Evolutionary conservation across 306 rosid genomes (phyloP), one percentile per base, ranked within the genome.

Genomic region (Castanopsis chinensis): DNA sequence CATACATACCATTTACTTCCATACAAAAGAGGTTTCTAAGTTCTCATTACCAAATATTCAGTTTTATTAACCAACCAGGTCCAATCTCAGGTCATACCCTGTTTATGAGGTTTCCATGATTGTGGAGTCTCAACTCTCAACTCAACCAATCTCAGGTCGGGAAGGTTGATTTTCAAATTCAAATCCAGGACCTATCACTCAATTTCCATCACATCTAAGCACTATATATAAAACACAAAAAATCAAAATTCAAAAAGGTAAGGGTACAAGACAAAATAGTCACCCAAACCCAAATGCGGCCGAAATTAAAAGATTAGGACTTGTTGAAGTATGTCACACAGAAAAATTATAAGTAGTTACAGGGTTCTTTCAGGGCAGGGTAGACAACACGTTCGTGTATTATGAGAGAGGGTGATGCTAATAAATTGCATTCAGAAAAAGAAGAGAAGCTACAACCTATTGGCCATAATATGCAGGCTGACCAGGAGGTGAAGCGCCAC

Each of bases 401-500:
- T 71, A 11, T 28, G 8, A 28, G 53, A 5, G 7, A 45, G 11
- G 27, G 35, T 11, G 61, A 70, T 43, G 70, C 65, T 55, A 64
- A 73, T 54, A 72, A 77, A 72, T 73, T 20, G 58, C 85, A 77
- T 49, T 68, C 43, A 52, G 81, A 41, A 12, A 3, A 35, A 23
- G 72, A 2, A 54, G 43, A 41, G 45, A 77, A 72, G 72, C 67
- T n/a, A 58, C 77, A 76, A 79, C 57, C 65, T 79, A 80, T 73
- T 85, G 86, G 17, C 85, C 82, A 55, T 85, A 85, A 45, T 85
- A 87, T 49, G 83, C 71, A 25, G 71, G 85, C 56, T 81, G 88
- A 45, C 88, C 85, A n/a, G 83, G 65, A 27, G 60, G 79, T 19
- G 83, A 82, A 63, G 67, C 83, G 32, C 78, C 90, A 20, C 74